phyloP scores from a whole-genome alignment of 768 basidiomycete species.

The Boletus pseudopeckii region DNA sequence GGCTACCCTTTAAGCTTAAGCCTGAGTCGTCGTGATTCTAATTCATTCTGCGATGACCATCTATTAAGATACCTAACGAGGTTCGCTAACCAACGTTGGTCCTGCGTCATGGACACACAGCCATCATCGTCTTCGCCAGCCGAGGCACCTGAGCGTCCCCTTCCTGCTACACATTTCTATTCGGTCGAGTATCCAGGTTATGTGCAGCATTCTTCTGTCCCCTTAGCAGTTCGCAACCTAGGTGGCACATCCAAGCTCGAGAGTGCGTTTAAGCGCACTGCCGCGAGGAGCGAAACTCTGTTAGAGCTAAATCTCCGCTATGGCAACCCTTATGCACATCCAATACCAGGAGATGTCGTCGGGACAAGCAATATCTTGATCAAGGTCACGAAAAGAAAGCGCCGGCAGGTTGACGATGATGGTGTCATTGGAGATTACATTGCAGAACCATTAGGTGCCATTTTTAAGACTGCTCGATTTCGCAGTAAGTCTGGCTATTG shows the following conservation, averaged over 20 bases:
- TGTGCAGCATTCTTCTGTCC: slow-evolving; percentile 58
- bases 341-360: slow-evolving; percentile 77
- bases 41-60: not conserved
- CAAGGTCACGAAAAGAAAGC: slow-evolving; percentile 74
- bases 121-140: slow-evolving; percentile 12
- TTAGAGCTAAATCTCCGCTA: slow-evolving; percentile 78
- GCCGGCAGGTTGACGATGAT: slow-evolving; percentile 37
- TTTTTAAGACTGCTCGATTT: slow-evolving; percentile 85
- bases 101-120: slow-evolving; percentile 8
- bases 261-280: slow-evolving; percentile 68
- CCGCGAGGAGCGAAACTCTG: slow-evolving; percentile 57
- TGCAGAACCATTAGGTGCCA: slow-evolving; percentile 65
- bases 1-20: not conserved
- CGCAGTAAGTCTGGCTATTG: slow-evolving; percentile 59
- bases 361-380: slow-evolving; percentile 78
- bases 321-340: slow-evolving; percentile 76
- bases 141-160: slow-evolving; percentile 38
- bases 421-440: slow-evolving; percentile 64
- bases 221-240: slow-evolving; percentile 58
- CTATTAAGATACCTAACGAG: not conserved
- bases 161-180: slow-evolving; percentile 63
- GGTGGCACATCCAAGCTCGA: slow-evolving; percentile 73
- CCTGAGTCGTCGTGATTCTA: not conserved
- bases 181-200: slow-evolving; percentile 92
- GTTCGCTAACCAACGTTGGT: slow-evolving; percentile 8